Conservation (phyloP, 495 filamentous ascomycete genomes). For the Penicillium manginii region DNA sequence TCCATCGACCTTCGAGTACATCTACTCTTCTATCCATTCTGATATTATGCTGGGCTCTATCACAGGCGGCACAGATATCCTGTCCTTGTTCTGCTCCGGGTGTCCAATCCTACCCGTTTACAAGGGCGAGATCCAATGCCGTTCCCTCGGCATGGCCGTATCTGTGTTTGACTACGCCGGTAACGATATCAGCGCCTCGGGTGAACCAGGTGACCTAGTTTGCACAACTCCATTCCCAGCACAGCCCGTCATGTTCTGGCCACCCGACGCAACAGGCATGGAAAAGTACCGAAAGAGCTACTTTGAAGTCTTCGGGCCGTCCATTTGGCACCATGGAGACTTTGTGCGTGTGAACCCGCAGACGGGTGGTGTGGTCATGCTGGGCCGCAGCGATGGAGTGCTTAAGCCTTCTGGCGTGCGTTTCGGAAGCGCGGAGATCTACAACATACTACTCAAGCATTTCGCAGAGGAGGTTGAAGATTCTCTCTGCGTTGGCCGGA, state of each 20-base stretch:
- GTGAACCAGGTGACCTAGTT: conserved; percentile 86
- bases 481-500: conserved; percentile 79
- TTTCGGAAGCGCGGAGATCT: conserved; percentile 90
- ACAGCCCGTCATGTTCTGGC: conserved; percentile 87
- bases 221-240: conserved; percentile 87
- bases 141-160: conserved; percentile 90
- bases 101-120: conserved; percentile 86
- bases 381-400: conserved; percentile 88
- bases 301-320: conserved; percentile 75
- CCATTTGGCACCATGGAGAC: conserved; percentile 94
- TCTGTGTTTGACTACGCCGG: conserved; percentile 69
- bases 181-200: conserved; percentile 53
- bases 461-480: conserved; percentile 80
- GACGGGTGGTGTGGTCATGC: conserved; percentile 81
- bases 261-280: conserved; percentile 63
- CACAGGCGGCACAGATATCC: conserved; percentile 90
- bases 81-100: conserved; percentile 88
- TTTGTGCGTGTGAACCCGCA: conserved; percentile 77
- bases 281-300: conserved; percentile 80
- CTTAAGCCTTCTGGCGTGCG: conserved; percentile 86
- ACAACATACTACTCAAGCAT: conserved; percentile 82
- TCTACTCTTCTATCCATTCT: conserved; percentile 78
- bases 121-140: conserved; percentile 86
- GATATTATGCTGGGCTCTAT: conserved; percentile 81
- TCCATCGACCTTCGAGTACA: conserved; percentile 88